These are phyloP conservation scores for Aspergillus pseudoterreus DNA, from an alignment of 2,329 filamentous ascomycete species.

Conservation along the genomic window DNA sequence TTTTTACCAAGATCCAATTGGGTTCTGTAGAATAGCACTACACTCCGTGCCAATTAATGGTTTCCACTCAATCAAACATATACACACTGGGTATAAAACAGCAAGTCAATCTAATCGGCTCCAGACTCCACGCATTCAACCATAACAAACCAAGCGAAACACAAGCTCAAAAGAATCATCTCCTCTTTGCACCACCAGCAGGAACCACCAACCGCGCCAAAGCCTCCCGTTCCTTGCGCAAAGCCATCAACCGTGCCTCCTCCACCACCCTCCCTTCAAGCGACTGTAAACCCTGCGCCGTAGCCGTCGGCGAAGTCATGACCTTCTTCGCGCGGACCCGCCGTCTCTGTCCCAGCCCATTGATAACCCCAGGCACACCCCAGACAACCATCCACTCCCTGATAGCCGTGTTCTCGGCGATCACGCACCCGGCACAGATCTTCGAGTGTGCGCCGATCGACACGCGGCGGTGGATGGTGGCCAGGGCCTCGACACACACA, in stretches of 20 bases:
- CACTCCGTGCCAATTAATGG: too few relatives aligned
- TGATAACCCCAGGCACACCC: constrained; percentile 36
- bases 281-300: constrained; percentile 8
- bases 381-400: constrained; percentile 68
- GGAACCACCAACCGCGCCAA: constrained; percentile 59
- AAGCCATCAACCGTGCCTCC: constrained; percentile 60
- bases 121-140: not conserved
- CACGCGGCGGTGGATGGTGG: constrained; percentile 30
- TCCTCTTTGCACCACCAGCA: constrained; percentile 20
- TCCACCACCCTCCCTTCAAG: constrained; percentile 58
- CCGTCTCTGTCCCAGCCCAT: constrained; percentile 29
- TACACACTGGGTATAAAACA: too few relatives aligned
- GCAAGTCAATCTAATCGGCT: not conserved
- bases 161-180: constrained; percentile 19
- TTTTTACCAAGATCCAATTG: too few relatives aligned
- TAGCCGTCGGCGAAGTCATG: constrained; percentile 7
- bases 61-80: too few relatives aligned
- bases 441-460: constrained; percentile 59
- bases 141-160: not conserved
- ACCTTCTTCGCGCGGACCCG: constrained; percentile 21
- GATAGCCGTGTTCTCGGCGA: constrained; percentile 56
- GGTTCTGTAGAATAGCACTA: too few relatives aligned
- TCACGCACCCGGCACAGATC: constrained; percentile 60
- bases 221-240: constrained; percentile 66
- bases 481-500: constrained; percentile 45